Evolutionary conservation across 192 early-diverging fungal species (phyloP), one percentile per base, ranked within the genome.

Genomic region (Linnemannia zychae): DNA sequence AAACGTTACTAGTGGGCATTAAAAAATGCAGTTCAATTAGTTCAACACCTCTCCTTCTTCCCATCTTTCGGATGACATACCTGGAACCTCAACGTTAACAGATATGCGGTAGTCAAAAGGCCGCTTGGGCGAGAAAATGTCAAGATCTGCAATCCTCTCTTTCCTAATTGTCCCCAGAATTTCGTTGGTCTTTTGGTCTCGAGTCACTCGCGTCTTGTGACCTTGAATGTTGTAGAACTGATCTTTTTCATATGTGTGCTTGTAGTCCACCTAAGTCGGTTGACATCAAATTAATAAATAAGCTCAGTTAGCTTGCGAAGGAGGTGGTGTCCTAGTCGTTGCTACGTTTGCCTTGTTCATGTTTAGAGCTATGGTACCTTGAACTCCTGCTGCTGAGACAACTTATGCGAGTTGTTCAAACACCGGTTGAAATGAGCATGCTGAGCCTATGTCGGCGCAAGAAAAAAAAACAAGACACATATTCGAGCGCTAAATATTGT

Each of bases 41-140:
- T 44, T 44, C 9, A 9, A 44, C 9, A 6, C 9, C 40, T 3
- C 3, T 44, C 4, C 40, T 44, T 44, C 9, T 44, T 44, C 9
- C 40, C 4, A 44, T 44, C 4, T 9, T 44, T 44, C 9, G 40
- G 3, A 44, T 44, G 9, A 44, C 40, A 72, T 77, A 87, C 90
- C 81, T 69, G 93, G 92, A 0, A 89, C 79, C 89, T 99, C 97
- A 60, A 94, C 71, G 81, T 94, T 98, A 78, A 98, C 91, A 18
- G 96, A 93, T 71, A 99, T 95, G 60, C 98, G 91, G 81, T 94
- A 97, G 84, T 99, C 98, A 40, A 99, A 89, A 16, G 90, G 88
- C 11, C 92, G 93, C 33, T 91, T 88, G 20, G 98, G 98, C 47
- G 93, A 94, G 81, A 93, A 95, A 18, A 99, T 92, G 83, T 99